phyloP scores from a whole-genome alignment of 1,284 basidiomycete genomes.

The Inonotus hispidus region DNA sequence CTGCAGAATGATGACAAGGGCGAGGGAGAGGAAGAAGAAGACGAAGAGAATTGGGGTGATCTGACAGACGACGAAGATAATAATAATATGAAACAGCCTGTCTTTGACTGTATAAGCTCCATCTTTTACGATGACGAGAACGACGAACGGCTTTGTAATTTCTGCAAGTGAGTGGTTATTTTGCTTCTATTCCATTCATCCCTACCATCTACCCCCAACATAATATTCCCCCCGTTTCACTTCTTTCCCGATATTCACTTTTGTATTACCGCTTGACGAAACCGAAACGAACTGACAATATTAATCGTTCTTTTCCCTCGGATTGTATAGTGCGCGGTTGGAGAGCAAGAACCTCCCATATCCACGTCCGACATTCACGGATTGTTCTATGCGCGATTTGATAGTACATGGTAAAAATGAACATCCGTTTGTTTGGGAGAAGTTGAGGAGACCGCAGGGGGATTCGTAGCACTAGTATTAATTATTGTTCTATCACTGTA shows the following conservation, averaged over 20 bases:
- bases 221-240: too few species aligned
- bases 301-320: not conserved
- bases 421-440: slow-evolving; percentile 10
- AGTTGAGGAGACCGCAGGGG: not conserved
- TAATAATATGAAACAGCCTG: not conserved
- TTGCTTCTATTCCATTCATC: too few species aligned
- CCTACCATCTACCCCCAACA: too few species aligned
- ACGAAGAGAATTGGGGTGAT: slow-evolving; percentile 12
- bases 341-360: slow-evolving; percentile 7
- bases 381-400: slow-evolving; percentile 11
- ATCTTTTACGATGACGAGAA: slow-evolving; percentile 13
- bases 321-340: slow-evolving; percentile 2
- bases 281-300: not conserved
- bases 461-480: not conserved
- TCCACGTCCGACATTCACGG: slow-evolving; percentile 4
- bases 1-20: not conserved
- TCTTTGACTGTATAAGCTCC: slow-evolving; percentile 10
- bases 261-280: not conserved
- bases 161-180: slow-evolving; percentile 15
- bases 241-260: not conserved
- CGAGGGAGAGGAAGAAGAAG: slow-evolving; percentile 6
- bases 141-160: slow-evolving; percentile 10
- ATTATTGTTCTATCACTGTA: too few species aligned
- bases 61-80: slow-evolving; percentile 14
- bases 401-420: slow-evolving; percentile 10